Evolutionary conservation across 2,329 filamentous ascomycete species (phyloP), one percentile per base, ranked within the genome.

Genomic region (Epichloe typhina): DNA sequence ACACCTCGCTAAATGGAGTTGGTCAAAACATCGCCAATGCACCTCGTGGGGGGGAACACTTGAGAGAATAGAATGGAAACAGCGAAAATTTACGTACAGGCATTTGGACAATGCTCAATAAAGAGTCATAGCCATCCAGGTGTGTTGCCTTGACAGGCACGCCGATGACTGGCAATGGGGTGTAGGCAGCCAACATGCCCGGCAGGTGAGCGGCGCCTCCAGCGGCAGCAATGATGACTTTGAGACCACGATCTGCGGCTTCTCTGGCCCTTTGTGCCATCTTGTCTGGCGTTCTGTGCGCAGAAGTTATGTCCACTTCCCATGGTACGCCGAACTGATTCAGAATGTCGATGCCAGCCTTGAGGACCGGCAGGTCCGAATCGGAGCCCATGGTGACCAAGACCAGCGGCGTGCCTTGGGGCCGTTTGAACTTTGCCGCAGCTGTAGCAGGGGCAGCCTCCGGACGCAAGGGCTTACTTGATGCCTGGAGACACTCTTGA

Each of bases 311-410:
- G 60, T 80, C 80, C 15, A 81, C 74, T 6, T 83, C 79, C 68
- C 80, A 86, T 0, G 85, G 82, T 11, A 93, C 84, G n/a, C 71
- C 63, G 54, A 91, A 84, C n/a, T 78, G 72, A 50, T 77, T 71
- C 3, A 90, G 74, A 36, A 88, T 74, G 52, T 84, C 75, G 19
- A 88, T 70, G 1, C 78, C 84, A 0, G 77, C 76, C 54, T 74
- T 75, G 39, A 90, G 77, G 15, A 86, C 78, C 2, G 76, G 77
- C 23, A 89, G 75, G 61, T 90, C 86, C 9, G 83, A 87, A 68
- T 88, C 84, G 1, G 86, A 91, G 38, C 87, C 88, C 86, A 91
- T 91, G 31, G 87, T 88, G 3, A 93, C 79, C 12, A 85, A 79
- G 2, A 93, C 83, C 0, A 87, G 66, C 0, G 84, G 82, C 44